These are phyloP conservation scores for Leishmania lainsoni DNA, from an alignment of 208 protist species.

Conservation along the genomic window DNA sequence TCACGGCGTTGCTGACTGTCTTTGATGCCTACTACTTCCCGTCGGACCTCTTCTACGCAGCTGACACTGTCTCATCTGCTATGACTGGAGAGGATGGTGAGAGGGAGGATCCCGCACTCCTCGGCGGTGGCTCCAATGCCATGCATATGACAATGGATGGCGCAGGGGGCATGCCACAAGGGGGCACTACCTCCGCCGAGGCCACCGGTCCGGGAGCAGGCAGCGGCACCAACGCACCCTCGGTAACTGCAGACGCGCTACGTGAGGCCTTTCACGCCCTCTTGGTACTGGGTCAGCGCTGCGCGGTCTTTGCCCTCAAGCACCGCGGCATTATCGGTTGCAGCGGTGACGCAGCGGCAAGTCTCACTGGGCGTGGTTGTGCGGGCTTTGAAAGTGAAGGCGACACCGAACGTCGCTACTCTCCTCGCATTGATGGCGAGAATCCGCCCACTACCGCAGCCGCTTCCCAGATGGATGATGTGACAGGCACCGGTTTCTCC, in stretches of 20 bases:
- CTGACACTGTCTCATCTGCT: neutral
- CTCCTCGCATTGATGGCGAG: neutral
- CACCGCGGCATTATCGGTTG: slow-evolving; percentile 25
- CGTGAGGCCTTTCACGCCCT: slow-evolving; percentile 32
- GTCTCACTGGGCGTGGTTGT: neutral
- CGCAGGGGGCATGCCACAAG: neutral
- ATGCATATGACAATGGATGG: neutral
- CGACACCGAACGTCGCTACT: neutral
- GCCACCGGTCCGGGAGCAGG: neutral
- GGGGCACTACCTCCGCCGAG: neutral
- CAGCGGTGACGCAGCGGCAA: neutral
- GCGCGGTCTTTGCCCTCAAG: slow-evolving; percentile 27
- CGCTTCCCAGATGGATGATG: slow-evolving; percentile 1
- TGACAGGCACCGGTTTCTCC: neutral
- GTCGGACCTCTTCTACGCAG: slow-evolving; percentile 20
- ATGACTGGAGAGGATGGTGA: neutral
- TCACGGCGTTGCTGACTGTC: slow-evolving; percentile 23
- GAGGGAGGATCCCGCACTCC: neutral
- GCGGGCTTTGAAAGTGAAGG: neutral
- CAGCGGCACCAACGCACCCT: neutral
- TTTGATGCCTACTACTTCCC: slow-evolving; percentile 41
- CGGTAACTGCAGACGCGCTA: slow-evolving; percentile 19
- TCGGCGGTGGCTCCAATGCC: neutral
- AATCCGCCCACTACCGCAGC: neutral
- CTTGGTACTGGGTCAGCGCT: slow-evolving; percentile 38